Evolutionary conservation across 768 basidiomycete genomes (phyloP).

Genomic region (Tulasnella sp.): DNA sequence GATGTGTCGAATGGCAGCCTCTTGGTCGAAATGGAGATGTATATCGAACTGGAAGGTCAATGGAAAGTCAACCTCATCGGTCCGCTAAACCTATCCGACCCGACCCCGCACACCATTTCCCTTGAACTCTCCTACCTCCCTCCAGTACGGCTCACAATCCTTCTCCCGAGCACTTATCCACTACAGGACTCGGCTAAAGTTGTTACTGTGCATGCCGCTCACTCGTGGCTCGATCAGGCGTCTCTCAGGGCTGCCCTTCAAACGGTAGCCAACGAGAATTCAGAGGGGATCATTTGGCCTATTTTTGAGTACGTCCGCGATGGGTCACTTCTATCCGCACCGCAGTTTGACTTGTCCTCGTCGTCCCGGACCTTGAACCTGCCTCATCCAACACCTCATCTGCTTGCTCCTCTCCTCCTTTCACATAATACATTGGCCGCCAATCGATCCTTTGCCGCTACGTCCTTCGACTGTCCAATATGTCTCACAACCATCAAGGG

Average conservation of each 20-base stretch:
- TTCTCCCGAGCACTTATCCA: background rate
- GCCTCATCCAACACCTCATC: background rate
- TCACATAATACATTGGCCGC: background rate
- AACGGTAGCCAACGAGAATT: background rate
- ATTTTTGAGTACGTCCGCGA: background rate
- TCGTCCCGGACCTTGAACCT: background rate
- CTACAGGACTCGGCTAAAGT: background rate
- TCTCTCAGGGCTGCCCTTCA: background rate
- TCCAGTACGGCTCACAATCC: background rate
- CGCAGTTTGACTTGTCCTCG: background rate
- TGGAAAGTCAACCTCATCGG: background rate
- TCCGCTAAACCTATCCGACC: background rate
- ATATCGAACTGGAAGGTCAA: background rate
- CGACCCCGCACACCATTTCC: background rate
- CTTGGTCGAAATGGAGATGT: background rate
- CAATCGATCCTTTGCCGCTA: slow-evolving; percentile 38
- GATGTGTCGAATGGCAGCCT: background rate
- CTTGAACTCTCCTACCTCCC: slow-evolving; percentile 1
- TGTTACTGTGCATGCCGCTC: background rate
- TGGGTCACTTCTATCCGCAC: background rate
- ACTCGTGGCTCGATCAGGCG: background rate
- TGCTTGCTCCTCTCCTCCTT: background rate
- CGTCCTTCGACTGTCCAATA: slow-evolving; percentile 61
- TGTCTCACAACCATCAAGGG: slow-evolving; percentile 70
- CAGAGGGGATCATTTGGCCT: background rate